Evolutionary conservation across 129 eudicot genomes (phyloP).

Genomic region (Chrysanthemum seticuspe): DNA sequence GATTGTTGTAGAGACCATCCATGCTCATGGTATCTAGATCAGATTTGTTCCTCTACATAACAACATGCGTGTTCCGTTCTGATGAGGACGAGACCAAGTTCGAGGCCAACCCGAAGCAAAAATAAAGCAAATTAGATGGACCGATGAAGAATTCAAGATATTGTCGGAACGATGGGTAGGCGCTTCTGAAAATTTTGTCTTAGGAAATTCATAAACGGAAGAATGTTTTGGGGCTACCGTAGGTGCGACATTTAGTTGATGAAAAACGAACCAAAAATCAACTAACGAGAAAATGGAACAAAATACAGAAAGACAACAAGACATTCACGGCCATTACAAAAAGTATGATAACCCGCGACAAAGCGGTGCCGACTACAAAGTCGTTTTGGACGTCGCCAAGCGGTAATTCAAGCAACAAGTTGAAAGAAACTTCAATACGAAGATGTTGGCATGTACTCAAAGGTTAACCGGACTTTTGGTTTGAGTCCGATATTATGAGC

Average conservation of each 20-base stretch:
- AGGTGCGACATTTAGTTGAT: neutral
- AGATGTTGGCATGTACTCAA: neutral
- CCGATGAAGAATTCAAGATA: neutral
- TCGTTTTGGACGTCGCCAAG: neutral
- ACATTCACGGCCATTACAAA: neutral
- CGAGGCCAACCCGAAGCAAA: neutral
- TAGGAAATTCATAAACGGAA: neutral
- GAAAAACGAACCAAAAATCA: neutral
- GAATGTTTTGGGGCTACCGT: neutral
- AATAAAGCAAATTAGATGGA: neutral
- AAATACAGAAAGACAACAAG: neutral
- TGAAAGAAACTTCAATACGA: neutral
- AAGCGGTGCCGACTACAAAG: neutral
- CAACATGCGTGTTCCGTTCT: too few species aligned
- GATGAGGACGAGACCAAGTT: neutral
- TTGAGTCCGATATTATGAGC: neutral
- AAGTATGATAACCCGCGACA: neutral
- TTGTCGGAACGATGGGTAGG: neutral
- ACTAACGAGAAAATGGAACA: neutral
- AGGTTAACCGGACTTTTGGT: neutral
- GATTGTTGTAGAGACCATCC: too few species aligned
- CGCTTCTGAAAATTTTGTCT: neutral
- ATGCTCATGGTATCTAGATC: too few species aligned
- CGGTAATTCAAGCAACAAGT: neutral
- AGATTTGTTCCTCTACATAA: too few species aligned